Conservation (phyloP, 805 yeast species). For the Saccharomycopsis javanensis region DNA sequence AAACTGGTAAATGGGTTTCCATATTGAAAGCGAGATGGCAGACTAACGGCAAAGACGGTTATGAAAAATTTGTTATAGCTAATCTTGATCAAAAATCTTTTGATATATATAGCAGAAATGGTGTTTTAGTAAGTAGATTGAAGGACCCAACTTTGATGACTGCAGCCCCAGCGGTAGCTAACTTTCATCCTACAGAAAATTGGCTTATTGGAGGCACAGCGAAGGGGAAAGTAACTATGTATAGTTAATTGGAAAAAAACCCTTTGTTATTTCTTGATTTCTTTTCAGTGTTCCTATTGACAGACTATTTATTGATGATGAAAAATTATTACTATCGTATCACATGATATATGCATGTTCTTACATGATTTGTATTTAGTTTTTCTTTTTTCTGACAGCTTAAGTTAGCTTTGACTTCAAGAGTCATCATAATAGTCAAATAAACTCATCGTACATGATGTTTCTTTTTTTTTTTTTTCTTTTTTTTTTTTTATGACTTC, state of each 20-base stretch:
- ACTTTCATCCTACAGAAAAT: constrained; percentile 75
- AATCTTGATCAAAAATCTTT: constrained; percentile 77
- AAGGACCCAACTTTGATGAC: constrained; percentile 48
- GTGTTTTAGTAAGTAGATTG: constrained; percentile 70
- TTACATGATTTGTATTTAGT: neutral
- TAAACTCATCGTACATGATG: neutral
- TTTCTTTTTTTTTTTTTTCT: neutral
- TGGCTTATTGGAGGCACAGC: constrained; percentile 95
- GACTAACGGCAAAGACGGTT: constrained; percentile 51
- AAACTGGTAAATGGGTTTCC: constrained; percentile 95
- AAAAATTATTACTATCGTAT: neutral
- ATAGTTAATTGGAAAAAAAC: neutral
- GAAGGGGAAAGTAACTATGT: constrained; percentile 52
- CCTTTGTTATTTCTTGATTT: neutral
- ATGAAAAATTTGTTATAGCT: constrained; percentile 81
- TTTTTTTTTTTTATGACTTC: neutral
- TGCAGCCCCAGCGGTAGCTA: constrained; percentile 86
- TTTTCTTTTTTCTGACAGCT: neutral
- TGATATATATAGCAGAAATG: constrained; percentile 72
- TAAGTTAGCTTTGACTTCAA: neutral
- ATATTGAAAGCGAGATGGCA: constrained; percentile 89
- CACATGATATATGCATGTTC: neutral
- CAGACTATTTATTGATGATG: too few relatives aligned
- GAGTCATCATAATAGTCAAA: neutral
- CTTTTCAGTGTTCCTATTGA: too few relatives aligned